Conservation (phyloP, 2,329 filamentous ascomycete genomes). For the Fusarium nodosum region DNA sequence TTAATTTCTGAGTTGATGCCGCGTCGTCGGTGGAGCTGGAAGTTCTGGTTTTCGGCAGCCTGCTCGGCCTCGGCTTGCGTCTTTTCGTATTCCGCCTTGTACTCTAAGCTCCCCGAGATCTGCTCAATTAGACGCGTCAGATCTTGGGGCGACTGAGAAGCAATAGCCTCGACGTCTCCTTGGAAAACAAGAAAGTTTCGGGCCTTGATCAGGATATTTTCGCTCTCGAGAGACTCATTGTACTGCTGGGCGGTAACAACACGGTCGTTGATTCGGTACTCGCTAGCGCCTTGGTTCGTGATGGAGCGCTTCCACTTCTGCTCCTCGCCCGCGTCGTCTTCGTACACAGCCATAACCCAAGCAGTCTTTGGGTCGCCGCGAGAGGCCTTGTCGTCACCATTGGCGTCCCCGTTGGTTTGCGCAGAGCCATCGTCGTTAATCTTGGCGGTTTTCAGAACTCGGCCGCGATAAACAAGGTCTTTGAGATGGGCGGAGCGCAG, state of each 20-base stretch:
- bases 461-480: conserved; percentile 95
- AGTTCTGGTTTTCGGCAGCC: conserved; percentile 88
- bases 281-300: conserved; percentile 87
- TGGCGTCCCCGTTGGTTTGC: conserved; percentile 70
- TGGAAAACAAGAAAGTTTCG: conserved; percentile 99
- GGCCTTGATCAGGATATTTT: conserved; percentile 98
- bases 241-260: conserved; percentile 91
- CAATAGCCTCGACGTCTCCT: conserved; percentile 97
- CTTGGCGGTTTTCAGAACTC: conserved; percentile 90
- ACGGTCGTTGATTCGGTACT: conserved; percentile 97
- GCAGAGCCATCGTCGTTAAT: conserved; percentile 93
- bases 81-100: conserved; percentile 92
- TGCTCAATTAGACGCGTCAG: conserved; percentile 95
- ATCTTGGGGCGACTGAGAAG: conserved; percentile 93
- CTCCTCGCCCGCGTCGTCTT: conserved; percentile 95
- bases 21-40: conserved; percentile 88
- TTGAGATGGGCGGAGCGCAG: conserved; percentile 92
- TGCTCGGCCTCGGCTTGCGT: conserved; percentile 89
- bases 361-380: conserved; percentile 90
- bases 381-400: conserved; percentile 76
- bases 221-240: conserved; percentile 89
- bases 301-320: conserved; percentile 97
- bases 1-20: conserved; percentile 98
- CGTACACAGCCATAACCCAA: conserved; percentile 99
- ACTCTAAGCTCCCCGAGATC: conserved; percentile 95